A percentile compares a stretch with the other conserved stretches of the same genome.
Conservation (phyloP, 768 basidiomycete species). For the Ramaria sp. region DNA sequence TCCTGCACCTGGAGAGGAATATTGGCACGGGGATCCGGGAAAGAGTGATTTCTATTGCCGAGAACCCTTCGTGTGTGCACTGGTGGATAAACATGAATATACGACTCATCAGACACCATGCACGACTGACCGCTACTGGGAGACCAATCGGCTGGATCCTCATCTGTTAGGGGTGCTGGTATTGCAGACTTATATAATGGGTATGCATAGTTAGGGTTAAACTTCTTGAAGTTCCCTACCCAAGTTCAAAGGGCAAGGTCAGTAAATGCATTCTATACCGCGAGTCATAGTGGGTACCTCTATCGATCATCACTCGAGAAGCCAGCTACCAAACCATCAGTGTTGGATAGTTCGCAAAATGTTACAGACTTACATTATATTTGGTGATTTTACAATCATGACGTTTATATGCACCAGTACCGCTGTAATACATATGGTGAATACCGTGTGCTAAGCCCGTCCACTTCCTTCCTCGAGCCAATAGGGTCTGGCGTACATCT, state of each 20-base stretch:
- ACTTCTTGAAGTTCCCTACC: conserved; percentile 33
- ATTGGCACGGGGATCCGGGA: background rate
- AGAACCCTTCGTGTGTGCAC: background rate
- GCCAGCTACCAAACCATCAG: conserved; percentile 28
- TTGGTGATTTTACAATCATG: conserved; percentile 25
- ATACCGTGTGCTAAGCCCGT: conserved; percentile 34
- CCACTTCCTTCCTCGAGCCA: conserved; percentile 50
- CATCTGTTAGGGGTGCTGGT: background rate
- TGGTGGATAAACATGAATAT: background rate
- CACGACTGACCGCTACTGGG: background rate
- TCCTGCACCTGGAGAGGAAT: background rate
- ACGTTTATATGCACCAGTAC: conserved; percentile 34
- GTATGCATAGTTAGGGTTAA: conserved; percentile 41
- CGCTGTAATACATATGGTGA: conserved; percentile 48
- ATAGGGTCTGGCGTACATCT: conserved; percentile 29
- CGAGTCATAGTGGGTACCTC: conserved; percentile 23
- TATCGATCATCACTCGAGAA: conserved; percentile 52
- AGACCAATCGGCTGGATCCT: background rate
- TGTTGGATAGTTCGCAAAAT: background rate
- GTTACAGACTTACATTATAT: conserved; percentile 31
- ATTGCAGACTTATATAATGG: conserved; percentile 16
- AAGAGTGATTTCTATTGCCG: background rate
- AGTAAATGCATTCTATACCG: background rate
- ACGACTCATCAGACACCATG: too few relatives aligned
- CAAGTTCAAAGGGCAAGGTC: conserved; percentile 14